Percentiles rank a stretch among this genome's conserved stretches.
phyloP scores from a whole-genome alignment of 805 yeast genomes.

The Kuraishia piskuri region DNA sequence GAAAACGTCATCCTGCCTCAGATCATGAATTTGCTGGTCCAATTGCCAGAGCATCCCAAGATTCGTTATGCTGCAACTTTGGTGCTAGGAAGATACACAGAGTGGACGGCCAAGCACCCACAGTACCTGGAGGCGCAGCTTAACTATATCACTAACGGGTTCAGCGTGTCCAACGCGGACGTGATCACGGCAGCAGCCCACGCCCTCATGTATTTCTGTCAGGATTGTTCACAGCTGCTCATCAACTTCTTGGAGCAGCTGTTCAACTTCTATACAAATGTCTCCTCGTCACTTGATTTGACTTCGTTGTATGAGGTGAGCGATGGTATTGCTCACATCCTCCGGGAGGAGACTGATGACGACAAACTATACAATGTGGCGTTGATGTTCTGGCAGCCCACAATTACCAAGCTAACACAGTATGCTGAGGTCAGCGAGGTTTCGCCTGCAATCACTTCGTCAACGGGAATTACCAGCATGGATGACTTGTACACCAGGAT shows the following conservation, averaged over 20 bases:
- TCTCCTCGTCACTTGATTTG: slow-evolving; percentile 47
- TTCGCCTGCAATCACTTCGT: background rate
- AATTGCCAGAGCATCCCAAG: slow-evolving; percentile 76
- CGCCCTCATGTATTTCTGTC: slow-evolving; percentile 90
- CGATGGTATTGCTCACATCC: slow-evolving; percentile 83
- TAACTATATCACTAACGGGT: slow-evolving; percentile 75
- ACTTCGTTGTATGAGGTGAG: slow-evolving; percentile 71
- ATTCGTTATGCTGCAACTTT: slow-evolving; percentile 88
- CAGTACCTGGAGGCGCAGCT: slow-evolving; percentile 75
- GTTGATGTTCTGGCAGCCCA: slow-evolving; percentile 59
- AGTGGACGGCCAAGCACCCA: slow-evolving; percentile 88
- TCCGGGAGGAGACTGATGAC: slow-evolving; percentile 45
- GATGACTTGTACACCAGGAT: slow-evolving; percentile 35
- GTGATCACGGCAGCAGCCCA: slow-evolving; percentile 83
- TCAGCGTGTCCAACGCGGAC: slow-evolving; percentile 33
- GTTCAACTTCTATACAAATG: slow-evolving; percentile 57
- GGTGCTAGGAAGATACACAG: slow-evolving; percentile 92
- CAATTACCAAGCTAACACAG: slow-evolving; percentile 37
- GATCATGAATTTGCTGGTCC: slow-evolving; percentile 59
- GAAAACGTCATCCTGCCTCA: slow-evolving; percentile 66
- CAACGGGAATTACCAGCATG: slow-evolving; percentile 10
- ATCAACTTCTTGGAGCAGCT: slow-evolving; percentile 67
- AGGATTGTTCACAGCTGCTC: slow-evolving; percentile 71
- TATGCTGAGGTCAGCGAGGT: slow-evolving; percentile 4
- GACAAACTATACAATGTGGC: slow-evolving; percentile 45